Percentiles rank a stretch among this genome's conserved stretches.
Evolutionary conservation across 306 rosid species (phyloP).

Genomic region (Styphnolobium japonicum): DNA sequence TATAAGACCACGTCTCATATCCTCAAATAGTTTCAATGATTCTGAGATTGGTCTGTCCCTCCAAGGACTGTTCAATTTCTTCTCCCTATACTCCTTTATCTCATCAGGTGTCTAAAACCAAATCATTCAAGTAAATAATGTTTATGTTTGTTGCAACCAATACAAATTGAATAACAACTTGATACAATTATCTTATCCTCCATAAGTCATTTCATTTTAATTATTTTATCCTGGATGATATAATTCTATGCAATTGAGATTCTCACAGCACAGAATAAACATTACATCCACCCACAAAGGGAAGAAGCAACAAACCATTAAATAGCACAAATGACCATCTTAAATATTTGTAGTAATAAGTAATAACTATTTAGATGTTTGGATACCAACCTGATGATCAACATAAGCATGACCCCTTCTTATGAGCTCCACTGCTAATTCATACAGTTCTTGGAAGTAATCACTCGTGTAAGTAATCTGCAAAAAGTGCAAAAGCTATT

Average conservation of each 20-base stretch:
- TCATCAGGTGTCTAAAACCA: conserved; percentile 82
- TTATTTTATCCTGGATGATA: conserved; percentile 6
- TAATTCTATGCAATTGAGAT: not conserved
- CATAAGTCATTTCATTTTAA: conserved; percentile 22
- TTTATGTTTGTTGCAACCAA: not conserved
- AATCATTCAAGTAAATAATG: conserved; percentile 4
- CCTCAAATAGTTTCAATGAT: conserved; percentile 82
- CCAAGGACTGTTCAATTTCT: conserved; percentile 97
- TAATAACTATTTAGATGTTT: not conserved
- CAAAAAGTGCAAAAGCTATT: conserved; percentile 24
- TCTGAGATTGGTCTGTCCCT: conserved; percentile 86
- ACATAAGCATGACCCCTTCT: conserved; percentile 85
- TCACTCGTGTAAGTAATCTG: conserved; percentile 94
- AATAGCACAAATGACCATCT: not conserved
- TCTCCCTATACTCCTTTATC: conserved; percentile 87
- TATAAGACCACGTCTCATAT: conserved; percentile 74
- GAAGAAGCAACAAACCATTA: not conserved
- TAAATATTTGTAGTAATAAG: not conserved
- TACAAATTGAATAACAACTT: conserved; percentile 7
- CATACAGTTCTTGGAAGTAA: conserved; percentile 90
- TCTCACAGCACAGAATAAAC: not conserved
- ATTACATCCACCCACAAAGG: not conserved
- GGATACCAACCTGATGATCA: conserved; percentile 84
- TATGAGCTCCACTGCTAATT: conserved; percentile 93
- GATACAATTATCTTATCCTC: conserved; percentile 13